A percentile compares a stretch with the other conserved stretches of the same genome.
phyloP scores from a whole-genome alignment of 768 basidiomycete species.

The Pulveroboletus frians region DNA sequence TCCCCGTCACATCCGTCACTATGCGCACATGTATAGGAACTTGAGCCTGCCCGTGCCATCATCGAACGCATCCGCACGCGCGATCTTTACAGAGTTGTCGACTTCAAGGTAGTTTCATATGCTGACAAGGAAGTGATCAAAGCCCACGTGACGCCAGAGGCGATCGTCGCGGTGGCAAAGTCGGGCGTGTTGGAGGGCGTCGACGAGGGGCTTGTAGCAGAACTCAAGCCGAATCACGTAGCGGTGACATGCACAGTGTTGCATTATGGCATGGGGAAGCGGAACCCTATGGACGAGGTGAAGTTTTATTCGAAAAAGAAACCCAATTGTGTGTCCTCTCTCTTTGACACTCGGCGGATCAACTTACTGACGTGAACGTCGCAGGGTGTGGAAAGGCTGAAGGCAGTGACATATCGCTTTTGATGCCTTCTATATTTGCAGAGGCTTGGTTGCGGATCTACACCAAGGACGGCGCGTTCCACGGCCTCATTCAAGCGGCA shows the following conservation, averaged over 20 bases:
- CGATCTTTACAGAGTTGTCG: constrained; percentile 66
- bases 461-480: constrained; percentile 54
- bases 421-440: constrained; percentile 61
- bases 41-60: constrained; percentile 53
- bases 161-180: constrained; percentile 42
- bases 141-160: constrained; percentile 32
- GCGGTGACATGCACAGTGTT: constrained; percentile 60
- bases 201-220: constrained; percentile 27
- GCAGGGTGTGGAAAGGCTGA: constrained; percentile 43
- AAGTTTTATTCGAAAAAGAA: constrained; percentile 70
- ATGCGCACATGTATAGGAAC: constrained; percentile 39
- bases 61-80: constrained; percentile 57
- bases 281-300: constrained; percentile 63
- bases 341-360: not conserved
- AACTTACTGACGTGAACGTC: not conserved
- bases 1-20: too few species aligned
- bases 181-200: constrained; percentile 22
- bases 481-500: constrained; percentile 62
- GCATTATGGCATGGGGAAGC: constrained; percentile 73
- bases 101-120: constrained; percentile 50
- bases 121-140: constrained; percentile 25
- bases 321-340: constrained; percentile 43
- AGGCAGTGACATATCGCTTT: constrained; percentile 55
- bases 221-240: constrained; percentile 45
- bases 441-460: constrained; percentile 69